phyloP scores from a whole-genome alignment of 805 yeast genomes.

The Hanseniaspora valbyensis region DNA sequence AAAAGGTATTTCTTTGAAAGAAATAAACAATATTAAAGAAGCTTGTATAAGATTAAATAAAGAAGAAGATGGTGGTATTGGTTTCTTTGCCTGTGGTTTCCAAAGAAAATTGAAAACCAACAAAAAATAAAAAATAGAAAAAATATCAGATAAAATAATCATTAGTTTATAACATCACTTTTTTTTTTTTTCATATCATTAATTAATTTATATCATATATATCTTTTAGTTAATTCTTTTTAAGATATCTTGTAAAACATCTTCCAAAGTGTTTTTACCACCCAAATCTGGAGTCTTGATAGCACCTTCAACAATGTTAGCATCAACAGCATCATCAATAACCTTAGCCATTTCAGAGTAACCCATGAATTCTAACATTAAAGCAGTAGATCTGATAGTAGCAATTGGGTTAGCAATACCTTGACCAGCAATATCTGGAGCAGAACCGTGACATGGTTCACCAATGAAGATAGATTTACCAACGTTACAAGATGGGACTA shows the following conservation, averaged over 20 bases:
- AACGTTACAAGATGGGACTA: constrained; percentile 95
- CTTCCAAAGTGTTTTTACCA: constrained; percentile 75
- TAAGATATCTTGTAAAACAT: constrained; percentile 76
- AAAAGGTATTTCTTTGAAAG: constrained; percentile 19
- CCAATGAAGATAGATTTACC: constrained; percentile 95
- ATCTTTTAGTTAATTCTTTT: constrained; percentile 19
- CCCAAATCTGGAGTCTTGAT: constrained; percentile 89
- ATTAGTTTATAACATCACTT: background rate
- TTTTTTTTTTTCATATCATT: no score
- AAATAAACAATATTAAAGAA: constrained; percentile 53
- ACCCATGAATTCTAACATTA: constrained; percentile 95
- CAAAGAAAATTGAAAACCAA: constrained; percentile 33
- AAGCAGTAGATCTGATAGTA: constrained; percentile 92
- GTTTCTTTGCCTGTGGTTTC: constrained; percentile 92
- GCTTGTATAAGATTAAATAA: constrained; percentile 83
- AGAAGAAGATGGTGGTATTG: constrained; percentile 93
- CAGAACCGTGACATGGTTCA: constrained; percentile 98
- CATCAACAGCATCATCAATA: constrained; percentile 90
- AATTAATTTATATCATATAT: constrained; percentile 4
- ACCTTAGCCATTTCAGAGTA: constrained; percentile 78
- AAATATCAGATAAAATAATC: background rate
- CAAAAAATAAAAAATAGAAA: constrained; percentile 8
- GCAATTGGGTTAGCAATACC: constrained; percentile 95
- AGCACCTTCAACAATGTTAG: constrained; percentile 68
- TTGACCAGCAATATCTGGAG: constrained; percentile 95